These are phyloP conservation scores for Begonia masoniana DNA, from an alignment of 306 rosid genomes.

Conservation along the genomic window DNA sequence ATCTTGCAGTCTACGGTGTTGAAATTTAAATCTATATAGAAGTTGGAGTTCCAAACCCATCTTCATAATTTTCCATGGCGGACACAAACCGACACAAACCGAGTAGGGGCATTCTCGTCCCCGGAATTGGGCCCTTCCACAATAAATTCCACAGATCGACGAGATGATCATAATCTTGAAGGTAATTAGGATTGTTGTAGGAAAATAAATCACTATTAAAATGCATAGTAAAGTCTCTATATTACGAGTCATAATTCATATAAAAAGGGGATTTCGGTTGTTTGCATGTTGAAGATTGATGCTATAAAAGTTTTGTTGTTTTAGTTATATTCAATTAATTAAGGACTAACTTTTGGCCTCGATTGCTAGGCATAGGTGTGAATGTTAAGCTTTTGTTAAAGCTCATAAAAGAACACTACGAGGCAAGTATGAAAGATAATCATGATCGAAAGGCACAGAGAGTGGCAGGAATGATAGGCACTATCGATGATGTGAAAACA, in stretches of 20 bases:
- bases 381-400: conserved; percentile 59
- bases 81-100: neutral
- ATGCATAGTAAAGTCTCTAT: no score
- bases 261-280: neutral
- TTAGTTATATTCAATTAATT: no score
- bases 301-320: no score
- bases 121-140: neutral
- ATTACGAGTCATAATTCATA: no score
- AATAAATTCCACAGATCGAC: neutral
- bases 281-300: neutral
- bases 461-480: conserved; percentile 63
- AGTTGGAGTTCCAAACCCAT: neutral
- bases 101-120: neutral
- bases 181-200: neutral
- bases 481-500: conserved; percentile 57
- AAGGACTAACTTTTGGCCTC: no score
- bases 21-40: neutral
- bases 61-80: neutral
- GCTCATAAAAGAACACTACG: conserved; percentile 66
- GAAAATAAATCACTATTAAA: no score
- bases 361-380: conserved; percentile 37
- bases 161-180: neutral
- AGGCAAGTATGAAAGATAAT: conserved; percentile 33
- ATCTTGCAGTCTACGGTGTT: no score
- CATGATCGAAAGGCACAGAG: conserved; percentile 50